phyloP scores from a whole-genome alignment of 768 basidiomycete species.

The Boletales sp. region DNA sequence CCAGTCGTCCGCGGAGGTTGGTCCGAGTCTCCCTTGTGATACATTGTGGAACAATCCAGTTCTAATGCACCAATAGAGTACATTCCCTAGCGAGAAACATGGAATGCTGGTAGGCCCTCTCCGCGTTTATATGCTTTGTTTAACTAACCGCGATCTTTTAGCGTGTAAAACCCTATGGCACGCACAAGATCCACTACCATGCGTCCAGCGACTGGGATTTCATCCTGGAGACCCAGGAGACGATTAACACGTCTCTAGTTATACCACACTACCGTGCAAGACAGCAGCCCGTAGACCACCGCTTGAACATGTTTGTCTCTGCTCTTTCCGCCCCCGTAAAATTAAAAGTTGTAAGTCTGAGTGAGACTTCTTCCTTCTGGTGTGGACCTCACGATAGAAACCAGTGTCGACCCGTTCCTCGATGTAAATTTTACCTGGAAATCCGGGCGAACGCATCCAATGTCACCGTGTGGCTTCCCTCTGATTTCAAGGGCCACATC shows the following conservation, averaged over 20 bases:
- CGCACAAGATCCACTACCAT: slow-evolving; percentile 63
- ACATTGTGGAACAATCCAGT: neutral
- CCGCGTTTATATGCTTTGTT: neutral
- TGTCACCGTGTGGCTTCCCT: slow-evolving; percentile 74
- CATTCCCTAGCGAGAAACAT: slow-evolving; percentile 17
- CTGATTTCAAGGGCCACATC: slow-evolving; percentile 72
- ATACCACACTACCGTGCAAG: slow-evolving; percentile 79
- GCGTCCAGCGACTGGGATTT: slow-evolving; percentile 65
- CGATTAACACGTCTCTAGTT: slow-evolving; percentile 63
- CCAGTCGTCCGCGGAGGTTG: slow-evolving; percentile 27
- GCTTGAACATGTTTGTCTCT: slow-evolving; percentile 65
- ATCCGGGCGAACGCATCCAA: slow-evolving; percentile 63
- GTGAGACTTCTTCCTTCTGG: neutral
- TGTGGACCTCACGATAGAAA: neutral
- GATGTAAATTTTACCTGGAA: slow-evolving; percentile 59
- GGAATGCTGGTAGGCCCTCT: slow-evolving; percentile 12
- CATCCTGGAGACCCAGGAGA: slow-evolving; percentile 47
- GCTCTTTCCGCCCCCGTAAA: slow-evolving; percentile 53
- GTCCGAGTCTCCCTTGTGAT: slow-evolving; percentile 1
- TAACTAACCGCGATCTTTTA: slow-evolving; percentile 8
- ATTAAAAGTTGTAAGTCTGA: slow-evolving; percentile 64
- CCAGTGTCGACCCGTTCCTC: slow-evolving; percentile 57
- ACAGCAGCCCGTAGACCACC: slow-evolving; percentile 67
- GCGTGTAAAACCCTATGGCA: slow-evolving; percentile 40
- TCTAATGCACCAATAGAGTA: slow-evolving; percentile 23